Evolutionary conservation across 345 rosid species (phyloP), one percentile per base, ranked within the genome.

Genomic region (Acer saccharum): DNA sequence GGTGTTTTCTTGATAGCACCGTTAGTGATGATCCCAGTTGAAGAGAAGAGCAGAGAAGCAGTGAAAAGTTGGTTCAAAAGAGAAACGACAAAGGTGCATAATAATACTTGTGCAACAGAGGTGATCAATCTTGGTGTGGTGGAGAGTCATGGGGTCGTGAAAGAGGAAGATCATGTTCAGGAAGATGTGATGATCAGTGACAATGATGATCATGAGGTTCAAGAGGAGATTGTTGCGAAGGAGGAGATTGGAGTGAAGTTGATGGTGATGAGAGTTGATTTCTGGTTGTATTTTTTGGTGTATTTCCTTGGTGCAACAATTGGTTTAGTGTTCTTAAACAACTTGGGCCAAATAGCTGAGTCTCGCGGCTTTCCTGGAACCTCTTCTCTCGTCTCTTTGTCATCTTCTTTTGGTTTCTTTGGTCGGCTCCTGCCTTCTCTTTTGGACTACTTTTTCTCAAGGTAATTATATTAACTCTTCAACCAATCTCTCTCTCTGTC

Each of bases 371-470:
- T 75, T 43, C 60, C 84, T 0, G 83, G 60, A 4, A 86, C 89
- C 1, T 72, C 89, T 29, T 81, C 91, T 20, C 84, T 96, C 18
- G 98, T 96, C 69, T 84, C 97, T 7, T 76, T 96, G 79, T 88
- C 97, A 12, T 92, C 99, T 1, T 88, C 98, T 0, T 96, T 92
- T 10, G 87, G 94, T 2, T 96, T 96, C 85, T 94, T 96, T 68
- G 99, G 99, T 44, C 99, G 98, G 50, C 91, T 96, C 80, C 27
- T 92, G 17, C 99, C 98, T 7, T 96, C 98, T 25, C 75, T 94
- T 17, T 41, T 85, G 23, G 98, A 91, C 62, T 90, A 83, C 82
- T 83, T 84, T 65, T 79, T 92, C 83, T 83, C 93, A 35, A 88
- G 97, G 98, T 93, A 81, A 0, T 0, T 14, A 43, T 23, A 43